Evolutionary conservation across 2,329 filamentous ascomycete genomes (phyloP).

Genomic region (Colletotrichum liaoningense): DNA sequence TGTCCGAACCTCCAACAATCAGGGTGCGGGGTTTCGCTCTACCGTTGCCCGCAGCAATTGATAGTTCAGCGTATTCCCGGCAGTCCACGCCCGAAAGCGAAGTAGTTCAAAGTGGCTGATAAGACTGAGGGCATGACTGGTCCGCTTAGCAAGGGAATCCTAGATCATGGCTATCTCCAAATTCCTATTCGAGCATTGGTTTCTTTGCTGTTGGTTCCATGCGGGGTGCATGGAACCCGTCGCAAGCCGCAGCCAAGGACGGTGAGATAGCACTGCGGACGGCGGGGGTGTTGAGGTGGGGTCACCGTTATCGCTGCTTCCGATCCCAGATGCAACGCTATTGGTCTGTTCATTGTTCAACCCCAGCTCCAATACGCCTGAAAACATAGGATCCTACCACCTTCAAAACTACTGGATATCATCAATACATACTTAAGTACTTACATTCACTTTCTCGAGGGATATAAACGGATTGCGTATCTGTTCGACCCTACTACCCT

Average conservation of each 20-base stretch:
- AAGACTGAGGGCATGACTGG: constrained; percentile 23
- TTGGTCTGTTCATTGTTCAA: neutral
- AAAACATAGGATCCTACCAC: too few species aligned
- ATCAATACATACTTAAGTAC: too few species aligned
- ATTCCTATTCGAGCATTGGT: constrained; percentile 10
- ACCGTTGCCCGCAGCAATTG: too few species aligned
- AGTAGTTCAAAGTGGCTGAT: constrained; percentile 8
- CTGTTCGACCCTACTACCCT: too few species aligned
- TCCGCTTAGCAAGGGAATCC: constrained; percentile 27
- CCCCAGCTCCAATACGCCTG: too few species aligned
- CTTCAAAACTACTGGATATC: too few species aligned
- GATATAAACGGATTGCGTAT: too few species aligned
- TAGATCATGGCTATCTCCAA: neutral
- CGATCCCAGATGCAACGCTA: neutral
- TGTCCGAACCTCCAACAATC: neutral
- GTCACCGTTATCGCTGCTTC: neutral
- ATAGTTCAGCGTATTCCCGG: neutral
- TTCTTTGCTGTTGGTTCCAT: neutral
- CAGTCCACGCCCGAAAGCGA: neutral
- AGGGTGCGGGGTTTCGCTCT: constrained; percentile 17
- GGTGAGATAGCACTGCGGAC: neutral
- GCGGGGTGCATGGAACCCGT: constrained; percentile 18
- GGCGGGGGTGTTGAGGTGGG: neutral
- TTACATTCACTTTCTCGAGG: too few species aligned
- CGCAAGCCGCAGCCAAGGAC: neutral